Evolutionary conservation across 495 filamentous ascomycete genomes (phyloP), one percentile per base, ranked within the genome.

Genomic region (Aspergillus campestris): DNA sequence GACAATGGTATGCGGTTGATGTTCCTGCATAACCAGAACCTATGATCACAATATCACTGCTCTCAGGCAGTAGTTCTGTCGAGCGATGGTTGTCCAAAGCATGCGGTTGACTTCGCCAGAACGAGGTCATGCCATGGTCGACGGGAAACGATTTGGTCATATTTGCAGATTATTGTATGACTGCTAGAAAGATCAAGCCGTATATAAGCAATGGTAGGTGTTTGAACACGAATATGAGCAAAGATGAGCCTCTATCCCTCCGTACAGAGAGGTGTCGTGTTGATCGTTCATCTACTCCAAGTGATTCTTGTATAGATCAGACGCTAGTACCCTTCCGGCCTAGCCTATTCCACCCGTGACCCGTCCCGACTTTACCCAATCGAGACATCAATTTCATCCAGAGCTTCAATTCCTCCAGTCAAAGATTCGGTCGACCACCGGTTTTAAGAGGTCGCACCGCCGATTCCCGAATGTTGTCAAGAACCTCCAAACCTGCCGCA

Each of bases 11-110:
- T 3, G 83, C 83, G 1, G 79, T 77, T 37, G 81, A 81, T 3
- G 78, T 70, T 0, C 86, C 86, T 7, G 84, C 82, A 42, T 87
- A 84, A 1, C 85, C 86, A 43, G 75, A 81, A 28, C 86, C 86
- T 7, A 90, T 69, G 6, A 91, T 75, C 3, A 86, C 74, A 44
- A 89, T 79, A 38, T 86, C 83, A 6, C 68, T 67, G 27, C 64
- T 47, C n/a, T 59, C 44, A 0, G 89, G 87, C 6, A 92, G 62
- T 5, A 73, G 65, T 8, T 69, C 52, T 0, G 83, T 91, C 2
- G 84, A 82, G 2, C 78, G 72, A 59, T 89, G 80, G 13, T 78
- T 79, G 30, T 65, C 61, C 15, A 67, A 40, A 7, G 38, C 38
- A 48, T 71, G 69, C 0, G 77, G 78, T 37, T 85, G 74, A 13